Evolutionary conservation across 768 basidiomycete species (phyloP), one percentile per base, ranked within the genome.

Genomic region (Auricularia auricula-judae): DNA sequence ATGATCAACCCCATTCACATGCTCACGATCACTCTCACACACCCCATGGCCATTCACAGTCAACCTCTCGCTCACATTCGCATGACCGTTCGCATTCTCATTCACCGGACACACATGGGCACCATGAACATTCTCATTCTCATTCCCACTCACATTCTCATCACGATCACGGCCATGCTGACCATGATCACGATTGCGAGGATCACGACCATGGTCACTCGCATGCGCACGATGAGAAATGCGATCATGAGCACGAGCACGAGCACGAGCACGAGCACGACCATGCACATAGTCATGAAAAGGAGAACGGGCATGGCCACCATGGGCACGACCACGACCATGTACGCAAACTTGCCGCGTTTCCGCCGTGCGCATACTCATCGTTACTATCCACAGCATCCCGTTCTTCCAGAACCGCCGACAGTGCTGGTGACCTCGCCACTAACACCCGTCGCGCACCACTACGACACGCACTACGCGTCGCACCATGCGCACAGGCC

Each of bases 401-500:
- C 14, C 34, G 47, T 14, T 58, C 58, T 42, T 58, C 42, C 44
- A 42, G 62, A 23, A 53, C 62, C 43, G 11, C n/a, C 33, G 65
- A 63, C 39, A 11, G 64, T 34, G 39, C 23, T 56, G 36, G n/a
- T 47, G 29, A 61, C 43, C 36, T 61, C 86, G 0, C 88, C 87
- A 0, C 74, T 88, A 29, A 89, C 88, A 1, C 88, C 87, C 0
- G 79, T 84, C 64, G 79, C 78, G 35, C 76, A 29, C 2, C 29
- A 81, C 66, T 80, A 85, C 66, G 74, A 77, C n/a, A 33, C 21
- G 23, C 84, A 86, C 73, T 78, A 74, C 51, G 70, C 66, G 23
- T 29, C 18, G 23, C 59, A 61, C 29, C 70, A 72, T 47, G 67
- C 74, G 23, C 66, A 71, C 42, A 63, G 69, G 59, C 72, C 23